Percentiles rank a stretch among this genome's conserved stretches.
These are phyloP conservation scores for Tricholoma furcatifolium DNA, from an alignment of 768 basidiomycete genomes.

Conservation along the genomic window DNA sequence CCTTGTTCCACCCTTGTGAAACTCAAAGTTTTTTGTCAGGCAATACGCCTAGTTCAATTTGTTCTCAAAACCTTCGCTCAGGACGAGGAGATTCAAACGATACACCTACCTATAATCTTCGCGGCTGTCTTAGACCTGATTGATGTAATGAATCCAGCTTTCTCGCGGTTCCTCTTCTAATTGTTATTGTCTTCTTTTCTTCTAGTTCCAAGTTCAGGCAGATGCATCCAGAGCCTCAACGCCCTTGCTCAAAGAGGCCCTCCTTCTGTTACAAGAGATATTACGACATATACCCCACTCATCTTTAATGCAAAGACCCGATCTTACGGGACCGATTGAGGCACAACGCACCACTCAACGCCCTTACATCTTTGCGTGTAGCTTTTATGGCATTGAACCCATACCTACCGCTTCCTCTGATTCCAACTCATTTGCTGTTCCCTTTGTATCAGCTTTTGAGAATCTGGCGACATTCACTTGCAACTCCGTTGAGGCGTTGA, in stretches of 20 bases:
- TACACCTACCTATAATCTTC: slow-evolving; percentile 82
- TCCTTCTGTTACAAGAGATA: slow-evolving; percentile 55
- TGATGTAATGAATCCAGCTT: slow-evolving; percentile 43
- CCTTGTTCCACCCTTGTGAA: not conserved
- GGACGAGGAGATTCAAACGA: slow-evolving; percentile 82
- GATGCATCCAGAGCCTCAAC: slow-evolving; percentile 33
- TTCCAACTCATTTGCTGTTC: slow-evolving; percentile 33
- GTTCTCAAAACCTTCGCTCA: slow-evolving; percentile 75
- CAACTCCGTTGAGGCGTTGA: slow-evolving; percentile 39
- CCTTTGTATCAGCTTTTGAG: slow-evolving; percentile 59
- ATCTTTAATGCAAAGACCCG: slow-evolving; percentile 51
- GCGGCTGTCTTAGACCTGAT: slow-evolving; percentile 63
- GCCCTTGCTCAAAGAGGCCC: slow-evolving; percentile 35
- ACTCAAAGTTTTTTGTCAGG: slow-evolving; percentile 36
- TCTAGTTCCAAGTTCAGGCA: slow-evolving; percentile 36
- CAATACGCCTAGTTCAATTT: slow-evolving; percentile 67
- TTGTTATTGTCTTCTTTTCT: too few relatives aligned
- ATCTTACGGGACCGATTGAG: slow-evolving; percentile 36
- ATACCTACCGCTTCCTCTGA: slow-evolving; percentile 17
- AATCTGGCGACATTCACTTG: slow-evolving; percentile 48
- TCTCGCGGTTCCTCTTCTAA: not conserved
- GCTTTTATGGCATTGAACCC: slow-evolving; percentile 55
- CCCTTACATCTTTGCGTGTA: slow-evolving; percentile 56
- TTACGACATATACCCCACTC: slow-evolving; percentile 48
- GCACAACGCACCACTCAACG: slow-evolving; percentile 28